Evolutionary conservation across 2,329 filamentous ascomycete species (phyloP).

Genomic region (Diaporthe longicolla): DNA sequence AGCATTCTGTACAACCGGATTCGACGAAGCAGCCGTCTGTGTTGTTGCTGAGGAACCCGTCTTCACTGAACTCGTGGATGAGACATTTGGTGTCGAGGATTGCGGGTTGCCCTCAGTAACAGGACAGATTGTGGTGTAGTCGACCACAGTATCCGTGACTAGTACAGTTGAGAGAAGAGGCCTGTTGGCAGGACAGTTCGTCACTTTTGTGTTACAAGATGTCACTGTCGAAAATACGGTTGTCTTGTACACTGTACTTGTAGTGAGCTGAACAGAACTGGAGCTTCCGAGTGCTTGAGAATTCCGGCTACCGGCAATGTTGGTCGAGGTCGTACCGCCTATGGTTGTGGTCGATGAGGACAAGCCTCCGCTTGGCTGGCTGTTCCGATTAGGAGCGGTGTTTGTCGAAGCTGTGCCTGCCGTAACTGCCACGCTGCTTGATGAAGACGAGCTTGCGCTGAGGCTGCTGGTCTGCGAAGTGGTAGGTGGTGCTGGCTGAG

Average conservation of each 20-base stretch:
- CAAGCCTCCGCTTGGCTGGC: neutral
- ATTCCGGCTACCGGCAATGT: neutral
- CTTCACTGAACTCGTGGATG: neutral
- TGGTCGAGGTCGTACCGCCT: neutral
- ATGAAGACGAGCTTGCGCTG: neutral
- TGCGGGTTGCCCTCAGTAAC: neutral
- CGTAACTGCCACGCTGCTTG: neutral
- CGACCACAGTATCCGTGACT: slow-evolving; percentile 25
- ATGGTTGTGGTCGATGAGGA: too few species aligned
- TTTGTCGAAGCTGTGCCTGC: neutral
- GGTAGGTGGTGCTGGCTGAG: slow-evolving; percentile 10
- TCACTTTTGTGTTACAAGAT: slow-evolving; percentile 29
- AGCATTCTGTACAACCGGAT: neutral
- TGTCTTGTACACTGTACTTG: slow-evolving; percentile 23
- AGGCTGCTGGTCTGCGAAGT: slow-evolving; percentile 1
- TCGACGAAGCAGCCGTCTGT: neutral
- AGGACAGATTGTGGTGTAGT: slow-evolving; percentile 36
- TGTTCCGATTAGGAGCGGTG: neutral
- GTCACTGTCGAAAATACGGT: slow-evolving; percentile 26
- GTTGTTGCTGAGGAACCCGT: neutral
- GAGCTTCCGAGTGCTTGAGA: neutral
- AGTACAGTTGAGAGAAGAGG: slow-evolving; percentile 17
- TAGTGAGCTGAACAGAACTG: slow-evolving; percentile 21
- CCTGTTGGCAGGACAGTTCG: slow-evolving; percentile 29
- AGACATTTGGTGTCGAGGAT: neutral